A percentile compares a stretch with the other conserved stretches of the same genome.
phyloP scores from a whole-genome alignment of 2,329 filamentous ascomycete genomes.

The Aspergillus fischeri region DNA sequence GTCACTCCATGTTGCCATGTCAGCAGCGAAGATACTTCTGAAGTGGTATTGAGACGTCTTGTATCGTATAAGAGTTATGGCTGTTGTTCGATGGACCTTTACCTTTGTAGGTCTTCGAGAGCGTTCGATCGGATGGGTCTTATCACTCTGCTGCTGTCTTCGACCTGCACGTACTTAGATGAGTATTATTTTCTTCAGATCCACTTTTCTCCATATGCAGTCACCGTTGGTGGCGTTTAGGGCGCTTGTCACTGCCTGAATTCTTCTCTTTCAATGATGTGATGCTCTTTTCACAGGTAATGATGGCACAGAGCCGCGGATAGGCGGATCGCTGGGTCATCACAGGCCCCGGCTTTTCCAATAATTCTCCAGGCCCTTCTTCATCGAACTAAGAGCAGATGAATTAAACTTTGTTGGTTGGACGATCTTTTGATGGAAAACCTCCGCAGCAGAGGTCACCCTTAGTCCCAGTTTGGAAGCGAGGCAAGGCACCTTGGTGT shows the following conservation, averaged over 20 bases:
- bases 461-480: constrained; percentile 15
- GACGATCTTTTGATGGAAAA: constrained; percentile 12
- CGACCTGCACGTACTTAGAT: constrained; percentile 4
- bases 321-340: constrained; percentile 3
- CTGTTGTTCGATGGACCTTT: constrained; percentile 1
- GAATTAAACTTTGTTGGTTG: constrained; percentile 11
- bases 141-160: not conserved
- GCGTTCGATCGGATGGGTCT: not conserved
- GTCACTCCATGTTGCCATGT: constrained; percentile 11
- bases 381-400: not conserved
- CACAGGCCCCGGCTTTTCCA: constrained; percentile 1
- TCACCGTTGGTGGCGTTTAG: constrained; percentile 26
- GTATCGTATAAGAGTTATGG: not conserved
- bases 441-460: constrained; percentile 1
- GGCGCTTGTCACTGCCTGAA: constrained; percentile 25
- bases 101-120: not conserved
- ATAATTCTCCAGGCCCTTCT: constrained; percentile 3
- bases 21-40: constrained; percentile 7
- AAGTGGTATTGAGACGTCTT: not conserved
- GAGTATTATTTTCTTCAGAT: constrained; percentile 2
- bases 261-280: constrained; percentile 8
- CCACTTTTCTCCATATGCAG: constrained; percentile 7
- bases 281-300: constrained; percentile 2
- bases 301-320: constrained; percentile 11
- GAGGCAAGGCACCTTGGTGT: constrained; percentile 9